Conservation (phyloP, 2,329 filamentous ascomycete species). For the Penicillium sp. region DNA sequence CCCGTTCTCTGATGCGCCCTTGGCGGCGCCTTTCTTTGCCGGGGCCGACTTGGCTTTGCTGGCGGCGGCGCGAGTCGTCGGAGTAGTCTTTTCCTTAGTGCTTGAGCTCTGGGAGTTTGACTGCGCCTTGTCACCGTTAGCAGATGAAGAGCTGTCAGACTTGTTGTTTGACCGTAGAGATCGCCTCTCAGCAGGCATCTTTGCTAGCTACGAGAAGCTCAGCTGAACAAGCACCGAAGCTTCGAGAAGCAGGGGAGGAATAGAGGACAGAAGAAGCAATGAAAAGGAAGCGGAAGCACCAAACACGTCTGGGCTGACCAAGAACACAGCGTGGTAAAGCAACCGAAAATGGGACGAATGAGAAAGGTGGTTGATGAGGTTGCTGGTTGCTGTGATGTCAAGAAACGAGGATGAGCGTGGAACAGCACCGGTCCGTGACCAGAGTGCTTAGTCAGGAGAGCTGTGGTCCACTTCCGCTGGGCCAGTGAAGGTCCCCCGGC, state of each 20-base stretch:
- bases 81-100: slow-evolving; percentile 42
- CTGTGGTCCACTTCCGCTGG: slow-evolving; percentile 11
- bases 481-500: too few species aligned
- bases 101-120: slow-evolving; percentile 41
- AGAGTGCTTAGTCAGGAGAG: slow-evolving; percentile 32
- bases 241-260: slow-evolving; percentile 25
- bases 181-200: slow-evolving; percentile 44
- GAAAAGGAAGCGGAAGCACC: slow-evolving; percentile 10
- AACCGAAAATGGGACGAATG: slow-evolving; percentile 14
- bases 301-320: slow-evolving; percentile 9
- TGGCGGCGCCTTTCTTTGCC: slow-evolving; percentile 32
- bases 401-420: slow-evolving; percentile 30
- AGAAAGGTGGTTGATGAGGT: slow-evolving; percentile 18
- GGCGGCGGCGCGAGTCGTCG: slow-evolving; percentile 36
- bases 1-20: slow-evolving; percentile 31
- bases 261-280: slow-evolving; percentile 12
- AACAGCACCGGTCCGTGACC: slow-evolving; percentile 17
- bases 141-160: slow-evolving; percentile 41
- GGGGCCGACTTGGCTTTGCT: slow-evolving; percentile 35
- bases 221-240: slow-evolving; percentile 26
- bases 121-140: slow-evolving; percentile 43
- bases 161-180: slow-evolving; percentile 44
- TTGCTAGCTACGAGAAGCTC: slow-evolving; percentile 32
- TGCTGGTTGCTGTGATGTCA: slow-evolving; percentile 38
- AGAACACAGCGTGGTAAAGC: slow-evolving; percentile 1